Conservation (phyloP, 1,284 basidiomycete genomes). For the Fomitiporia mediterranea region DNA sequence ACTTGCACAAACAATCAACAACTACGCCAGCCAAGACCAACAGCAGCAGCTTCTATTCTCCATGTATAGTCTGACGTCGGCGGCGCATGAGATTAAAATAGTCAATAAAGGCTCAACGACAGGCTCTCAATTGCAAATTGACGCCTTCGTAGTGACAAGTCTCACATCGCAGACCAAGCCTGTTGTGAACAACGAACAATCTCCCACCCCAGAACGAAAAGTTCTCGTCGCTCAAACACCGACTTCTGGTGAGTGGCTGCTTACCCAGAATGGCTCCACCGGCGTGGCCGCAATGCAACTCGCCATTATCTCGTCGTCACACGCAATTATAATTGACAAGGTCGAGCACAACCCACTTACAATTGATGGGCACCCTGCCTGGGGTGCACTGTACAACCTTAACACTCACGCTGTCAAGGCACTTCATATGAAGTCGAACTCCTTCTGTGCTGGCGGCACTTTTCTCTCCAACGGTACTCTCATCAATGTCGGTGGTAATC, state of each 20-base stretch:
- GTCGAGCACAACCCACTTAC: slow-evolving; percentile 79
- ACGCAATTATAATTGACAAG: slow-evolving; percentile 75
- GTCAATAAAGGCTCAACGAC: slow-evolving; percentile 46
- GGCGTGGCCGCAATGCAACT: slow-evolving; percentile 85
- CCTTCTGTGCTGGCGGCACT: slow-evolving; percentile 83
- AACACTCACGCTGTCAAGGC: slow-evolving; percentile 58
- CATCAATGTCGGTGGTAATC: slow-evolving; percentile 75
- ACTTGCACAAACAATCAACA: slow-evolving; percentile 40
- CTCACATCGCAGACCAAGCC: not conserved
- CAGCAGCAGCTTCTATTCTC: slow-evolving; percentile 65
- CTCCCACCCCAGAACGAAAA: slow-evolving; percentile 19
- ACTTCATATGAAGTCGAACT: slow-evolving; percentile 69
- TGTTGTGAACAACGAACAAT: not conserved
- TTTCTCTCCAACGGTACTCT: slow-evolving; percentile 74
- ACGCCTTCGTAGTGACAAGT: slow-evolving; percentile 61
- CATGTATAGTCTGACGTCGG: slow-evolving; percentile 46
- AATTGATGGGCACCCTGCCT: slow-evolving; percentile 69
- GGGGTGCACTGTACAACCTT: slow-evolving; percentile 72
- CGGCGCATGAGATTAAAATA: slow-evolving; percentile 59
- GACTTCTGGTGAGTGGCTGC: slow-evolving; percentile 38
- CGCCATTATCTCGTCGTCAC: slow-evolving; percentile 61
- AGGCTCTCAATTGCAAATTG: slow-evolving; percentile 46
- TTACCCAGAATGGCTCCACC: slow-evolving; percentile 57
- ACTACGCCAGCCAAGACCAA: slow-evolving; percentile 36
- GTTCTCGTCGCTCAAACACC: slow-evolving; percentile 20